Evolutionary conservation across 1,139 yeast genomes (phyloP), one percentile per base, ranked within the genome.

Genomic region (Blastobotrys indianensis): DNA sequence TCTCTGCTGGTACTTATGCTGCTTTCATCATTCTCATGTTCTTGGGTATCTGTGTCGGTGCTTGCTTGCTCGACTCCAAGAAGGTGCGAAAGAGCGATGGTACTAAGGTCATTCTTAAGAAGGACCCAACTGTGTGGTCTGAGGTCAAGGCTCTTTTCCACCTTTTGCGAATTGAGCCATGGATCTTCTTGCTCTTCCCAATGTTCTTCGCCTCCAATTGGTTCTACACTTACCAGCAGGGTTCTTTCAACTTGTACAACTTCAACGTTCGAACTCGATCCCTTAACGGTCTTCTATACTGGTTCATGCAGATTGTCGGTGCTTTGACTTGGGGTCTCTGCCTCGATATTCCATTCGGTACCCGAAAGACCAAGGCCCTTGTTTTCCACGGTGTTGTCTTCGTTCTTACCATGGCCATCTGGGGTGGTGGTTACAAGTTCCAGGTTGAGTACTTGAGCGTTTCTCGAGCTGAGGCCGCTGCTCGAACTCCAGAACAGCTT

Each of bases 191-290:
- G 17, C 55, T 79, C 59, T 76, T 78, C 72, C 81, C 81, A 38
- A 74, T 77, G 77, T 79, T 78, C 61, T 75, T 76, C 56, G 71
- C 79, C 13, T 75, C 83, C 36, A 79, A 79, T 67, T 77, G 80
- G 79, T 79, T 77, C 65, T 77, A 77, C 67, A 75, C 82, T 39
- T 79, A 79, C 63, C 83, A 79, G 62, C 77, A 76, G 55, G 77
- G 77, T 58, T 76, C 75, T 51, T 70, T 74, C 60, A 79, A 79
- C 59, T 76, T 75, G 36, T 76, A 76, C 17, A 68, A 75, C 50
- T 79, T 79, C 64, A 76, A 73, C 58, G 63, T 77, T 47, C 70
- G 82, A 60, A 76, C 83, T 25, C 71, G 84, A 58, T 74, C 83
- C 3, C 70, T 79, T 56, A 79, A 79, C 65, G 74, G 79, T 17